Evolutionary conservation across 495 filamentous ascomycete species (phyloP), one percentile per base, ranked within the genome.

Genomic region (Parathielavia appendiculata): DNA sequence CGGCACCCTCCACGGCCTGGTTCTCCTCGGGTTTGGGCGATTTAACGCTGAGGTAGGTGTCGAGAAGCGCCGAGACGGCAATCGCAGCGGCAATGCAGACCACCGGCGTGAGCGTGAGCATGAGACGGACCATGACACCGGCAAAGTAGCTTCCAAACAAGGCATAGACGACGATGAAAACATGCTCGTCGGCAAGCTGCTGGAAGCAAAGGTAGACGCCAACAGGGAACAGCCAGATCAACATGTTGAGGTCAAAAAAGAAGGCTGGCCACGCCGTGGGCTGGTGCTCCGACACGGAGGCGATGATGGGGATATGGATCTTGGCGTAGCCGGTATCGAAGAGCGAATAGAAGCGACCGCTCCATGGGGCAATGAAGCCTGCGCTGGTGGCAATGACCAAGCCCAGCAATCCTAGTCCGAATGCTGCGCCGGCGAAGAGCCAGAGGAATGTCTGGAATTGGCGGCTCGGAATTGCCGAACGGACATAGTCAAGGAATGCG

Each of bases 251-350:
- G 65, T 99, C 95, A 72, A 99, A 99, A 77, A 97, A 99, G 83
- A 97, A 99, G 36, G 95, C 91, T 9, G 95, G 95, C 95, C 95
- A 99, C n/a, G 95, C 95, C 26, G 95, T 99, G 13, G 95, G 95
- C 72, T 99, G 95, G 80, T 99, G 95, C 72, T 99, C 95, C 9
- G 95, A 99, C 30, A 99, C 95, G 4, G 93, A 97, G 23, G 95
- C 95, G 73, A 99, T 99, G 68, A 99, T 99, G 36, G 95, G 95
- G 69, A 99, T 99, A 65, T 99, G 95, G 59, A 97, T 95, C 77
- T 99, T 99, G 64, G 95, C 95, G 70, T 99, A 99, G 63, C 89
- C 90, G 11, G 95, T 99, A 73, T 99, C 95, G 92, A 92, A 99
- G 36, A 99, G 83, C 0, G 95, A 99, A 76, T 99, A 99, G 80